phyloP scores from a whole-genome alignment of 1,284 basidiomycete species.

The Sanghuangporus baumii region DNA sequence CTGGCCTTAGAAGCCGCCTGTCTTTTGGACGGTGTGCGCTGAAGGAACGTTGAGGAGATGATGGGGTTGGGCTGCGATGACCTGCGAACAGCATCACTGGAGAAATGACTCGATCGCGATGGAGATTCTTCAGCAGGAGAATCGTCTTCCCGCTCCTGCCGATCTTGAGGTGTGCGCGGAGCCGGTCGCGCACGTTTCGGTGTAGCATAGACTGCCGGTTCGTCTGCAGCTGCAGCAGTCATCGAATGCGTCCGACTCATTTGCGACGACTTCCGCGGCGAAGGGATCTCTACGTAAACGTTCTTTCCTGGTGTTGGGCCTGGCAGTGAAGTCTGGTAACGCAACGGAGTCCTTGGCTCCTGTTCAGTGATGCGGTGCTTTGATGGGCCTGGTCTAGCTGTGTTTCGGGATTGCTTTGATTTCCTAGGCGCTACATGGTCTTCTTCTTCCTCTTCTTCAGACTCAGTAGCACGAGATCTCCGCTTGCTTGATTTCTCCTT shows the following conservation, averaged over 20 bases:
- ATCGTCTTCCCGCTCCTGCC: neutral
- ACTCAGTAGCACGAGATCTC: neutral
- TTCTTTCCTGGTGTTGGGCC: constrained; percentile 1
- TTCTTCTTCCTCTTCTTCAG: constrained; percentile 1
- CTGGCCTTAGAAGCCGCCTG: constrained; percentile 64
- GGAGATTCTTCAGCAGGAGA: neutral
- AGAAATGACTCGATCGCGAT: neutral
- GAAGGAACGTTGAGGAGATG: constrained; percentile 1
- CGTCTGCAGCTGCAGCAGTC: neutral
- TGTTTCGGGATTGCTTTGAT: neutral
- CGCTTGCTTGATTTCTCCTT: neutral
- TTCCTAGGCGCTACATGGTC: neutral
- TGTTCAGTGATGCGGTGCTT: neutral
- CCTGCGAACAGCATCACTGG: neutral
- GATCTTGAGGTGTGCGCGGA: neutral
- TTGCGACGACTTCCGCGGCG: neutral
- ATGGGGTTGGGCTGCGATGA: constrained; percentile 8
- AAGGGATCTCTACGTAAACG: constrained; percentile 9
- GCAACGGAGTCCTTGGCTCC: neutral
- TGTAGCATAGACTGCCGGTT: neutral
- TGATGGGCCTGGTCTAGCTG: neutral
- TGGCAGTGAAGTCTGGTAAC: neutral
- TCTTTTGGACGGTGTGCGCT: constrained; percentile 33
- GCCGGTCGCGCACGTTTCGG: constrained; percentile 10
- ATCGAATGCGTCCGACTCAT: neutral